Evolutionary conservation across 768 basidiomycete genomes (phyloP), one percentile per base, ranked within the genome.

Genomic region (Mycena kentingensis): DNA sequence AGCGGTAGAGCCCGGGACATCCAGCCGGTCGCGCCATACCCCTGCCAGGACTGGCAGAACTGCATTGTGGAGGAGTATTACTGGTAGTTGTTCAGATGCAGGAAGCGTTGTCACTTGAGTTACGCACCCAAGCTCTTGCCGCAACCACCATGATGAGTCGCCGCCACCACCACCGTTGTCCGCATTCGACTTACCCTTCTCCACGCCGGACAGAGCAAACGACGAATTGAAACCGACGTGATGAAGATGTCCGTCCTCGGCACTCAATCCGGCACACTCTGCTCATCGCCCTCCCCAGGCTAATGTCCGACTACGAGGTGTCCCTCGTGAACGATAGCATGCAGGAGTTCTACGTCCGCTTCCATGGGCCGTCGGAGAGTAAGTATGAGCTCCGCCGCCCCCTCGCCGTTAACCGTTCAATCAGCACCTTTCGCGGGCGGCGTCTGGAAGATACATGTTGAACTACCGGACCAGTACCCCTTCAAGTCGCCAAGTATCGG

Each of bases 401-500:
- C 18, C 15, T 38, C 12, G 16, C 49, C 41, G 35, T 46, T 39
- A n/a, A 46, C 45, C 55, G 34, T 50, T 38, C 46, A 35, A 49
- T 54, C 58, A 98, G 96, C 97, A 51, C 96, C 96, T 5, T 98
- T 98, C 66, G 85, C 90, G n/a, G 90, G 91, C 34, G 97, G 97
- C 31, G 89, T 94, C 49, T 99, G 97, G 97, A 97, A 96, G 81
- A 95, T 99, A 55, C 97, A 99, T 65, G 97, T 99, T 52, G 97
- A 99, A 68, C 80, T 99, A 19, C 97, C 96, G 21, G 93, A 98
- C 59, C 93, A 97, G 70, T 99, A 98, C 67, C 97, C 97, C 2
- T 99, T 88, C 84, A 98, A 98, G 73, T 96, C 93, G 25, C 97
- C 97, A 5, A 94, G 92, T 67, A 99, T 99, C 61, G 97, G 97